A percentile compares a stretch with the other conserved stretches of the same genome.
Evolutionary conservation across 805 yeast genomes (phyloP).

Genomic region (Metschnikowia continentalis): DNA sequence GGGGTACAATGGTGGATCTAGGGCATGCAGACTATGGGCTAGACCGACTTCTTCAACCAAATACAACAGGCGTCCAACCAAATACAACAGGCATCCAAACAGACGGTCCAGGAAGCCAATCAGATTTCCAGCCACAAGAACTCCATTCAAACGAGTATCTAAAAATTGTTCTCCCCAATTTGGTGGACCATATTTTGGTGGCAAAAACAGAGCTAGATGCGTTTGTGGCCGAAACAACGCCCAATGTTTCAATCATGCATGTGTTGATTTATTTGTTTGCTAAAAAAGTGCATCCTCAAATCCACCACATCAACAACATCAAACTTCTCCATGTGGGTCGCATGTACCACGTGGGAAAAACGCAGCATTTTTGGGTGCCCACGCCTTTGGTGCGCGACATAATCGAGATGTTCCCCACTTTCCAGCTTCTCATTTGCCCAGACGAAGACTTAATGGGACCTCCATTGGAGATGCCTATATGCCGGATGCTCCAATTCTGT

Average conservation of each 20-base stretch:
- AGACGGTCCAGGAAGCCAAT: too few relatives aligned
- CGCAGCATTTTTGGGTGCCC: slow-evolving; percentile 7
- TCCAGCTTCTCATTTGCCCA: slow-evolving; percentile 12
- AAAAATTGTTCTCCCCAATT: slow-evolving; percentile 14
- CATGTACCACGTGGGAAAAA: slow-evolving; percentile 9
- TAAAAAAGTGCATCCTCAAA: slow-evolving; percentile 2
- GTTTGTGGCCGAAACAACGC: slow-evolving; percentile 3
- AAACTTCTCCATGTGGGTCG: slow-evolving; percentile 16
- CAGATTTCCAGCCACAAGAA: too few relatives aligned
- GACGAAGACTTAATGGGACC: background rate
- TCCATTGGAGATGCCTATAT: slow-evolving; percentile 6
- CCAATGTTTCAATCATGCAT: slow-evolving; percentile 8
- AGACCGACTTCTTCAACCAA: too few relatives aligned
- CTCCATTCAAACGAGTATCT: background rate
- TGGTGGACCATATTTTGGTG: slow-evolving; percentile 9
- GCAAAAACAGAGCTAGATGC: slow-evolving; percentile 6
- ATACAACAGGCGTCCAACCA: too few relatives aligned
- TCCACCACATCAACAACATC: slow-evolving; percentile 9
- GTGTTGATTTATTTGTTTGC: slow-evolving; percentile 13
- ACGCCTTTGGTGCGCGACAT: slow-evolving; percentile 8
- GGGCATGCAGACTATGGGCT: too few relatives aligned
- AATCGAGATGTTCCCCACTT: slow-evolving; percentile 8
- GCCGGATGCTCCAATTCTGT: background rate
- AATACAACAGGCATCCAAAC: too few relatives aligned
- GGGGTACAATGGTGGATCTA: slow-evolving; percentile 3